phyloP scores from a whole-genome alignment of 352 stramenopile species.

The Pythium coloratum region DNA sequence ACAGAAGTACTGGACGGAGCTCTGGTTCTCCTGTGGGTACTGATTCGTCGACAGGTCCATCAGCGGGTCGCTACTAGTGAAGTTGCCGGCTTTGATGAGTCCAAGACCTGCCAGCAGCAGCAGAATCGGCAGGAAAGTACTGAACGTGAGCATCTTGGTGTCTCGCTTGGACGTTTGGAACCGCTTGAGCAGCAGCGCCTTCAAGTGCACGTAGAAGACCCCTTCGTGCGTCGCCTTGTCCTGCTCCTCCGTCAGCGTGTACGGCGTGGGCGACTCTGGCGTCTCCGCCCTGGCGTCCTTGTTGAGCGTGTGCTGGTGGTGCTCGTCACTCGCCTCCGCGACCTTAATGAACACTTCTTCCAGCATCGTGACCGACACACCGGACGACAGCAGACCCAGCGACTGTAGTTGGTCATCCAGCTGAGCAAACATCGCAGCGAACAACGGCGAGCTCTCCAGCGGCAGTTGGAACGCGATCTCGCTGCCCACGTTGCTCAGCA shows the following conservation, averaged over 20 bases:
- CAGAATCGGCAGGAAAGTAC: no score
- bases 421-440: conserved; percentile 70
- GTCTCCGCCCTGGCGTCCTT: no score
- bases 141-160: neutral
- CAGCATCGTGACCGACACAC: conserved; percentile 90
- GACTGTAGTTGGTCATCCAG: conserved; percentile 46
- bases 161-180: conserved; percentile 87
- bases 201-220: no score
- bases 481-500: conserved; percentile 75
- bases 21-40: conserved; percentile 29
- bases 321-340: conserved; percentile 51
- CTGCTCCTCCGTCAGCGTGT: no score
- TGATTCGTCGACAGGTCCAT: no score
- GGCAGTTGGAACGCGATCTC: conserved; percentile 83
- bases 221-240: no score
- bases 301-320: conserved; percentile 33
- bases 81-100: no score
- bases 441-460: conserved; percentile 47
- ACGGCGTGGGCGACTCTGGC: no score
- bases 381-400: conserved; percentile 51
- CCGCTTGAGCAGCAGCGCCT: conserved; percentile 63
- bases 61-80: no score
- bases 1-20: conserved; percentile 49
- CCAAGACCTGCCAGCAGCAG: neutral
- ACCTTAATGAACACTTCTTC: conserved; percentile 93